Evolutionary conservation across 805 yeast species (phyloP).

Genomic region (Lachancea fermentati): DNA sequence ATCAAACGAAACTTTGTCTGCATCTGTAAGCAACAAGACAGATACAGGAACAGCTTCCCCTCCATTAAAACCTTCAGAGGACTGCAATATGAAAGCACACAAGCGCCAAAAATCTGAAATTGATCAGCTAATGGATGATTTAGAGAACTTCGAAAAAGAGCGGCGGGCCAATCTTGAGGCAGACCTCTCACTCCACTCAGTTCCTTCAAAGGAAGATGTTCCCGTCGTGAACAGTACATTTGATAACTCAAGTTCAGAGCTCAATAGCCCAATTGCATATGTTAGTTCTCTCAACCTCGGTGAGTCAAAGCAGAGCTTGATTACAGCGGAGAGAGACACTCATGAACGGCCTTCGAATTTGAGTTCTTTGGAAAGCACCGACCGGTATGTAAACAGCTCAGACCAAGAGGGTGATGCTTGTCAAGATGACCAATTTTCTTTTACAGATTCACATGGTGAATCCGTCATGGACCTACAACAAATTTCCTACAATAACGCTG

Average conservation of each 20-base stretch:
- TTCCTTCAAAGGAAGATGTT: not conserved
- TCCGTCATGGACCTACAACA: conserved; percentile 18
- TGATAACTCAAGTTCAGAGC: not conserved
- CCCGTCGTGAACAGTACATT: not conserved
- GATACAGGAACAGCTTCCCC: not conserved
- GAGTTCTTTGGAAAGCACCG: not conserved
- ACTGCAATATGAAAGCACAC: conserved; percentile 14
- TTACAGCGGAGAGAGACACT: not conserved
- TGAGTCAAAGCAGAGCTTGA: not conserved
- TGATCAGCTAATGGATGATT: conserved; percentile 31
- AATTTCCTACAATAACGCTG: conserved; percentile 12
- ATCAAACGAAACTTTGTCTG: not conserved
- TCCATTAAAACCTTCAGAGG: not conserved
- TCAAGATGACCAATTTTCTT: conserved; percentile 15
- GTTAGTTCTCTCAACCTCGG: not conserved
- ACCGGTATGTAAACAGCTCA: not conserved
- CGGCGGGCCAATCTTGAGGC: not conserved
- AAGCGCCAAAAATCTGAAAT: conserved; percentile 30
- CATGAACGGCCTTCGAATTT: not conserved
- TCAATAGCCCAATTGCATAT: not conserved
- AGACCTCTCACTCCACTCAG: not conserved
- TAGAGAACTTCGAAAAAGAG: conserved; percentile 24
- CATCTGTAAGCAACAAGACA: not conserved
- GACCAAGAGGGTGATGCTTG: not conserved
- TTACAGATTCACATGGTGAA: conserved; percentile 16